Evolutionary conservation across 768 basidiomycete genomes (phyloP), one percentile per base, ranked within the genome.

Genomic region (Mycena galopus): DNA sequence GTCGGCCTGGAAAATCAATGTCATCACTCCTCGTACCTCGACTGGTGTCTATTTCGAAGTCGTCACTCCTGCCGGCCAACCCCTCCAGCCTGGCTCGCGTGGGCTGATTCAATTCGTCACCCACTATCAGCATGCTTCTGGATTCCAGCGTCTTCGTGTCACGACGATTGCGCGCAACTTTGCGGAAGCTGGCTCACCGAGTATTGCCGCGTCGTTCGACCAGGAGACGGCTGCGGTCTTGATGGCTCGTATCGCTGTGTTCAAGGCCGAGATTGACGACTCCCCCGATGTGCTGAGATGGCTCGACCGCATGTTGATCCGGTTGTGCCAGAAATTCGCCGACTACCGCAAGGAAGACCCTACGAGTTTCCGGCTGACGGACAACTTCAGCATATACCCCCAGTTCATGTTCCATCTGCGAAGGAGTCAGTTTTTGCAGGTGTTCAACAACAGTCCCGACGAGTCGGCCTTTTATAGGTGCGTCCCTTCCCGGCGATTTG

Each of bases 321-420:
- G 98, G 12, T 84, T 99, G 30, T 99, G 98, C 84, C 98, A 99
- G 86, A 99, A 99, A 86, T 99, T 99, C 78, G 98, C 98, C 59
- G 97, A 98, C 79, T 99, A 99, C 79, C 87, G 97, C 77, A 99
- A 99, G 85, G 98, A 99, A 82, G 98, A 99, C 80, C 94, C 98
- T 12, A 89, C 92, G 42, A 96, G 93, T 80, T 99, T 99, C 89
- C 88, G 96, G 76, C 86, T 99, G 75, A 88, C 91, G 67, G 96
- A 98, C 80, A 98, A 98, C 83, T 99, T 99, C 84, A 95, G 94
- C 80, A 98, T 99, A 77, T 99, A 99, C 82, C 98, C 98, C 19
- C 98, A 99, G 80, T 99, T 99, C 87, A 99, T 99, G 98, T 99
- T 99, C 92, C 98, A 99, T 84, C 83, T 99, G 72, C 89, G 97